Percentiles rank a stretch among this genome's conserved stretches.
Evolutionary conservation across 2,329 filamentous ascomycete species (phyloP).

Genomic region (Simplicillium aogashimaense): DNA sequence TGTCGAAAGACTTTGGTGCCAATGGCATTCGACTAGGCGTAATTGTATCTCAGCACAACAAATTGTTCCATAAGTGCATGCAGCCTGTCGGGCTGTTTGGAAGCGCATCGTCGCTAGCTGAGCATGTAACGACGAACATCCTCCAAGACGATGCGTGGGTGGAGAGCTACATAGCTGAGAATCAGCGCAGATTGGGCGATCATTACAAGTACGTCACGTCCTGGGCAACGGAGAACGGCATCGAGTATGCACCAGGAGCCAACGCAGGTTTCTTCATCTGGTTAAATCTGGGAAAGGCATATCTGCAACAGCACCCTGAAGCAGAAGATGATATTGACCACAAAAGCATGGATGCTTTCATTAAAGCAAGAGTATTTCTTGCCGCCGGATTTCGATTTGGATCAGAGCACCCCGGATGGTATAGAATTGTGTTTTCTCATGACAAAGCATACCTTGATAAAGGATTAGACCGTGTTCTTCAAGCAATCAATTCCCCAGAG

Average conservation of each 20-base stretch:
- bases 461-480: constrained; percentile 8
- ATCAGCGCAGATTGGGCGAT: constrained; percentile 26
- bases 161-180: constrained; percentile 31
- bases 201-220: constrained; percentile 25
- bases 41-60: constrained; percentile 37
- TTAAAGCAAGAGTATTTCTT: constrained; percentile 22
- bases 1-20: constrained; percentile 44
- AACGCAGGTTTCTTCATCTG: constrained; percentile 48
- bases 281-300: constrained; percentile 32
- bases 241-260: constrained; percentile 33
- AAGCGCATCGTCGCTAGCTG: constrained; percentile 33
- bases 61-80: constrained; percentile 25
- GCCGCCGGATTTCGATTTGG: constrained; percentile 26
- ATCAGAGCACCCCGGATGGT: constrained; percentile 26
- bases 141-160: constrained; percentile 33
- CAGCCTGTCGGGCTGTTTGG: constrained; percentile 27
- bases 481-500: background rate
- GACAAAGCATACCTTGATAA: constrained; percentile 17
- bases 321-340: constrained; percentile 13
- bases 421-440: constrained; percentile 27
- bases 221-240: constrained; percentile 26
- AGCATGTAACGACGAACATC: constrained; percentile 27
- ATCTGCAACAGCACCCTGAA: constrained; percentile 9
- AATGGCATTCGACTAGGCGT: constrained; percentile 44
- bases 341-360: constrained; percentile 16